Percentiles rank a stretch among this genome's conserved stretches.
phyloP scores from a whole-genome alignment of 345 rosid species.

The Tarenaya hassleriana region DNA sequence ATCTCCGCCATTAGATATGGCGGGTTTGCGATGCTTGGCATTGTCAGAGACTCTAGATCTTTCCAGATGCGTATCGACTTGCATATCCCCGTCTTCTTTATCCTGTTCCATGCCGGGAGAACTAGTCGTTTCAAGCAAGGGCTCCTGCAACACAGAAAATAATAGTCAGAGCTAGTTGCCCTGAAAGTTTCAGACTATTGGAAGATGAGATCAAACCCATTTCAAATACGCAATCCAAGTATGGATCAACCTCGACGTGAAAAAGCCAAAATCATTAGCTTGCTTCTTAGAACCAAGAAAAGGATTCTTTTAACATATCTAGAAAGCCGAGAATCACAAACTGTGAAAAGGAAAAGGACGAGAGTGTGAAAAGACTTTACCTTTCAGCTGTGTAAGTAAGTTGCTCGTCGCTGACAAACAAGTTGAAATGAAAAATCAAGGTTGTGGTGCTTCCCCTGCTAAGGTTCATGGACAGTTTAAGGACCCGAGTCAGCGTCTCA shows the following conservation, averaged over 20 bases:
- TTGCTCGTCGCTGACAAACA: conserved; percentile 47
- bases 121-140: conserved; percentile 59
- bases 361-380: conserved; percentile 23
- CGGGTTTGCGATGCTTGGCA: conserved; percentile 77
- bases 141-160: conserved; percentile 36
- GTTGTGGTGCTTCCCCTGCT: conserved; percentile 48
- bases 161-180: not conserved
- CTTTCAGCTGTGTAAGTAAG: conserved; percentile 61
- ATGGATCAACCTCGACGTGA: not conserved
- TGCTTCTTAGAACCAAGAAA: too few species aligned
- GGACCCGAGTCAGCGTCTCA: conserved; percentile 37
- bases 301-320: too few species aligned
- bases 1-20: conserved; percentile 64
- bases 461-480: conserved; percentile 54
- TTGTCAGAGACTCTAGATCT: conserved; percentile 79
- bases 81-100: conserved; percentile 66
- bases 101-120: conserved; percentile 83
- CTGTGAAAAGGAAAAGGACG: not conserved
- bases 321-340: too few species aligned
- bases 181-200: not conserved
- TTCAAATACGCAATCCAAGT: not conserved
- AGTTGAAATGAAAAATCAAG: conserved; percentile 51
- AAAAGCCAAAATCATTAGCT: too few species aligned
- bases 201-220: not conserved
- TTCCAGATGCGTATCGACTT: conserved; percentile 60